Conservation (phyloP, 306 rosid genomes). For the Prunus mongolica region DNA sequence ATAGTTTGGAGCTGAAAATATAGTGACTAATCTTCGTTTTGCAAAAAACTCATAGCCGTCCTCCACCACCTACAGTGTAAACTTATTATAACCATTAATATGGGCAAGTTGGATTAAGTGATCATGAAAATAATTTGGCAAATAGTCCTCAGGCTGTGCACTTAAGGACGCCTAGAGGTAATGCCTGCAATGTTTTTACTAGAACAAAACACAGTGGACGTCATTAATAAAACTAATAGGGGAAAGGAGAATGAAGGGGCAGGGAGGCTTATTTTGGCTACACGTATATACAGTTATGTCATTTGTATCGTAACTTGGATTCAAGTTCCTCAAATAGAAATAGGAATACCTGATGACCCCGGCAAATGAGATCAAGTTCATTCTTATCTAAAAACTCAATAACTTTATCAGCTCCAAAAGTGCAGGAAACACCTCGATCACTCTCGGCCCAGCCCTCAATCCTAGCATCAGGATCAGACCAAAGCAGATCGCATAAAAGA, state of each 20-base stretch:
- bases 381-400: slow-evolving; percentile 61
- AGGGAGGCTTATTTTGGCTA: background rate
- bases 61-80: slow-evolving; percentile 67
- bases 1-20: slow-evolving; percentile 89
- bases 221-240: background rate
- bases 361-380: slow-evolving; percentile 74
- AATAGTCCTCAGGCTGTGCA: background rate
- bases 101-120: slow-evolving; percentile 4
- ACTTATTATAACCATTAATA: slow-evolving; percentile 1
- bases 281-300: background rate
- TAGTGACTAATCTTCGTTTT: slow-evolving; percentile 65
- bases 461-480: slow-evolving; percentile 73
- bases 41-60: slow-evolving; percentile 89
- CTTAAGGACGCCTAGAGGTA: background rate
- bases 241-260: background rate
- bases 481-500: slow-evolving; percentile 78
- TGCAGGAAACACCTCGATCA: slow-evolving; percentile 71
- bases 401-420: slow-evolving; percentile 64
- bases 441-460: slow-evolving; percentile 69
- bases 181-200: background rate
- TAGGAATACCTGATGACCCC: slow-evolving; percentile 78
- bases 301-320: background rate
- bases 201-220: background rate
- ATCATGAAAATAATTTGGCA: background rate
- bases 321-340: background rate